Percentiles rank a stretch among this genome's conserved stretches.
Conservation (phyloP, 257 asterid genomes). For the Ocimum tenuiflorum region DNA sequence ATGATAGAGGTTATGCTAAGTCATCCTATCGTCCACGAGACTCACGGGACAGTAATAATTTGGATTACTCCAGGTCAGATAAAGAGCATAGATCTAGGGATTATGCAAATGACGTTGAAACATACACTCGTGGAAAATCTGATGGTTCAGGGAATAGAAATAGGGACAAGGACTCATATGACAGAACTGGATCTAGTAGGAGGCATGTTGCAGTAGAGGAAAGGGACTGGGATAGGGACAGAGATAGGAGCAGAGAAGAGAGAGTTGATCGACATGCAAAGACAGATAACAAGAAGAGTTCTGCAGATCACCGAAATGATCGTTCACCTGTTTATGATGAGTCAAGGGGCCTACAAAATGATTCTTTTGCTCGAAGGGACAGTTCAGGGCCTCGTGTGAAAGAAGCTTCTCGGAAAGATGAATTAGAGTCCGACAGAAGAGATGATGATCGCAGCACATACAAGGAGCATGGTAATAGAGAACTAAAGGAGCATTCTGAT, state of each 20-base stretch:
- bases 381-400: slow-evolving; percentile 40
- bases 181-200: slow-evolving; percentile 51
- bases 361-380: slow-evolving; percentile 42
- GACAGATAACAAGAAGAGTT: slow-evolving; percentile 33
- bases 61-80: slow-evolving; percentile 41
- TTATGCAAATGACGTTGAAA: slow-evolving; percentile 36
- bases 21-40: slow-evolving; percentile 52
- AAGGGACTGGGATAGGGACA: slow-evolving; percentile 27
- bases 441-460: slow-evolving; percentile 26
- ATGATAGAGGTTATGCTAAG: slow-evolving; percentile 59
- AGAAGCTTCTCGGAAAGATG: slow-evolving; percentile 44
- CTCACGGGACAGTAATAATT: slow-evolving; percentile 30
- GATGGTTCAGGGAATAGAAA: slow-evolving; percentile 39
- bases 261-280: slow-evolving; percentile 45
- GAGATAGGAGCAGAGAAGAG: slow-evolving; percentile 36
- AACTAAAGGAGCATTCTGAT: slow-evolving; percentile 32
- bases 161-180: slow-evolving; percentile 51
- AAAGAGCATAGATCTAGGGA: slow-evolving; percentile 50
- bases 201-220: slow-evolving; percentile 42
- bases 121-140: slow-evolving; percentile 39
- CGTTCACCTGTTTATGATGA: slow-evolving; percentile 49
- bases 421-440: slow-evolving; percentile 32
- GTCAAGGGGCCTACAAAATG: slow-evolving; percentile 36
- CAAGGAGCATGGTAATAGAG: slow-evolving; percentile 33
- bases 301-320: slow-evolving; percentile 30